Evolutionary conservation across 768 basidiomycete genomes (phyloP), one percentile per base, ranked within the genome.

Genomic region (Tricholoma bakamatsutake): DNA sequence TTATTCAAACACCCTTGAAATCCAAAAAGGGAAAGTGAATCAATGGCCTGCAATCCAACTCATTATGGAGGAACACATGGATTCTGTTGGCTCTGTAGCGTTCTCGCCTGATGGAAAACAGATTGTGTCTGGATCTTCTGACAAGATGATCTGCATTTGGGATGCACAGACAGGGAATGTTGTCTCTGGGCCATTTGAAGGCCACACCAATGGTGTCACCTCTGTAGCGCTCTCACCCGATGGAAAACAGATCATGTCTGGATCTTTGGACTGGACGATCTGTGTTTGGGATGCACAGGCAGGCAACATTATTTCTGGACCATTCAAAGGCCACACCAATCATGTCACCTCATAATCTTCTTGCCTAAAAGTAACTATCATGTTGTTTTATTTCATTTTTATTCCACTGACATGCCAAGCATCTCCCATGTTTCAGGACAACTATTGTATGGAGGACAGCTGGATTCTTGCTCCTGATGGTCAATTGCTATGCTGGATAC

Each of bases 211-310:
- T n/a, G n/a, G n/a, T n/a, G n/a, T n/a, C n/a, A n/a, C 24, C 10
- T 28, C 21, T 28, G 30, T 57, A 15, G 33, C 57, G 8, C 54
- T 37, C 28, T 57, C 52, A 39, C 35, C 52, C 17, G 46, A 39
- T 57, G 57, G 57, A 28, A 52, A 48, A 49, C 18, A 48, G 27
- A 40, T 53, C 18, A 40, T 42, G 30, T 53, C 52, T 40, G 39
- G 12, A 30, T 53, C 52, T 39, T 8, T 17, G 1, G 35, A 43
- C 28, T 18, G 17, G 15, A n/a, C n/a, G 7, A 53, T 53, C 11
- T 53, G 52, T 31, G 18, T 53, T n/a, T n/a, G n/a, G n/a, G n/a
- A n/a, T n/a, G n/a, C n/a, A n/a, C n/a, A n/a, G n/a, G n/a, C n/a
- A n/a, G n/a, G n/a, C n/a, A n/a, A n/a, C n/a, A n/a, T n/a, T n/a